These are phyloP conservation scores for Gossypium sturtianum DNA, from an alignment of 345 rosid species.

Conservation along the genomic window DNA sequence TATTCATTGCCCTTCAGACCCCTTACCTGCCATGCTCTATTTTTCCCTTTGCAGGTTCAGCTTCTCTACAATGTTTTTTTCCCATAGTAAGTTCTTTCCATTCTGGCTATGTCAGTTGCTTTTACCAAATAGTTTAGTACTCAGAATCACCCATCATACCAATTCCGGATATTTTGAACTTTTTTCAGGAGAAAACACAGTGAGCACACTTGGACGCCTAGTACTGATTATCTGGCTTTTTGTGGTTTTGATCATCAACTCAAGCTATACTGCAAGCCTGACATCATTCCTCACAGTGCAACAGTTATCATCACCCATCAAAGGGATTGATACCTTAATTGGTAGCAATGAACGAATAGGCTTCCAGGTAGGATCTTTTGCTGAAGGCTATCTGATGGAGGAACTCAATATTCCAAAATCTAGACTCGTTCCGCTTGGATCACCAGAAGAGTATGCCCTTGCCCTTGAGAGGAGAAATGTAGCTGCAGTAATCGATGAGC, in stretches of 20 bases:
- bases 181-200: slow-evolving; percentile 72
- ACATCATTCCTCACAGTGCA: slow-evolving; percentile 84
- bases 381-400: slow-evolving; percentile 69
- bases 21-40: slow-evolving; percentile 2
- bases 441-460: slow-evolving; percentile 69
- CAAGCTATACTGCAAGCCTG: slow-evolving; percentile 92
- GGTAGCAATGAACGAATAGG: slow-evolving; percentile 47
- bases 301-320: slow-evolving; percentile 80
- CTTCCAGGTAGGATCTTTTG: slow-evolving; percentile 77
- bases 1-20: not conserved
- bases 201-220: slow-evolving; percentile 77
- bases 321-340: slow-evolving; percentile 70
- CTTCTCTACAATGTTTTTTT: slow-evolving; percentile 83
- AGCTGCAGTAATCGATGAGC: slow-evolving; percentile 79
- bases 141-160: not conserved
- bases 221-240: slow-evolving; percentile 87
- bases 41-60: slow-evolving; percentile 61
- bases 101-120: not conserved
- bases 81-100: slow-evolving; percentile 67
- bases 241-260: slow-evolving; percentile 73
- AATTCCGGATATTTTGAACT: slow-evolving; percentile 6
- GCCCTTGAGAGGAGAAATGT: slow-evolving; percentile 72
- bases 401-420: slow-evolving; percentile 71
- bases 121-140: not conserved
- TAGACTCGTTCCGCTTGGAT: slow-evolving; percentile 71